A percentile compares a stretch with the other conserved stretches of the same genome.
phyloP scores from a whole-genome alignment of 768 basidiomycete species.

The Xerocomellus amylosporus region DNA sequence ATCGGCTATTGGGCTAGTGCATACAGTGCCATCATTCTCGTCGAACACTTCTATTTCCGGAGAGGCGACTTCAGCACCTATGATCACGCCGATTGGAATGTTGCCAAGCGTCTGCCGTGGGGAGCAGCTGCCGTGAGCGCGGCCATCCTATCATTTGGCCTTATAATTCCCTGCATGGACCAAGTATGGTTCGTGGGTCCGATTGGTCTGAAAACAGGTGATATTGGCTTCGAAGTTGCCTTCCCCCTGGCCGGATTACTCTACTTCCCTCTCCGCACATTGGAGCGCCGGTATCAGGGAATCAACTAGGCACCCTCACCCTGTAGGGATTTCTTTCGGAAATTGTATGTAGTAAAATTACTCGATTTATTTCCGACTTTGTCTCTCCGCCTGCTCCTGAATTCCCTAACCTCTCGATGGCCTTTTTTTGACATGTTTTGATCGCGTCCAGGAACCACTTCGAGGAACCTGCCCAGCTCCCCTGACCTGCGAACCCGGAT shows the following conservation, averaged over 20 bases:
- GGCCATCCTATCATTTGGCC: slow-evolving; percentile 47
- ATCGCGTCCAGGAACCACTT: slow-evolving; percentile 22
- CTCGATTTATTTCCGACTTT: slow-evolving; percentile 2
- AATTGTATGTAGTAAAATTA: slow-evolving; percentile 8
- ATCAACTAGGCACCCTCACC: slow-evolving; percentile 14
- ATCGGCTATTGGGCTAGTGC: slow-evolving; percentile 63
- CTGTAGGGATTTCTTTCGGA: background rate
- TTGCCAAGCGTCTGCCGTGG: slow-evolving; percentile 49
- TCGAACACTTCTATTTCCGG: slow-evolving; percentile 69
- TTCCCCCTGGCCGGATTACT: slow-evolving; percentile 45
- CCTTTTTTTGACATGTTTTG: slow-evolving; percentile 7
- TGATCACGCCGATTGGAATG: slow-evolving; percentile 50
- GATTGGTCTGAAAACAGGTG: slow-evolving; percentile 60
- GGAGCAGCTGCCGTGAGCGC: slow-evolving; percentile 62
- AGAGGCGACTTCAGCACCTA: slow-evolving; percentile 47
- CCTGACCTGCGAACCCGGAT: background rate
- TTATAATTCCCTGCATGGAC: slow-evolving; percentile 65
- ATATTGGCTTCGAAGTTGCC: slow-evolving; percentile 68
- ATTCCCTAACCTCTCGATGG: background rate
- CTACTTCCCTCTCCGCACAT: slow-evolving; percentile 54
- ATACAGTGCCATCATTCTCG: slow-evolving; percentile 57
- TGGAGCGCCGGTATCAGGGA: slow-evolving; percentile 41
- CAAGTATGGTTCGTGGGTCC: slow-evolving; percentile 73
- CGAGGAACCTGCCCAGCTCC: background rate
- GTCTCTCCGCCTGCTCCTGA: background rate